phyloP scores from a whole-genome alignment of 208 protist genomes.

The Tritrichomonas foetus region DNA sequence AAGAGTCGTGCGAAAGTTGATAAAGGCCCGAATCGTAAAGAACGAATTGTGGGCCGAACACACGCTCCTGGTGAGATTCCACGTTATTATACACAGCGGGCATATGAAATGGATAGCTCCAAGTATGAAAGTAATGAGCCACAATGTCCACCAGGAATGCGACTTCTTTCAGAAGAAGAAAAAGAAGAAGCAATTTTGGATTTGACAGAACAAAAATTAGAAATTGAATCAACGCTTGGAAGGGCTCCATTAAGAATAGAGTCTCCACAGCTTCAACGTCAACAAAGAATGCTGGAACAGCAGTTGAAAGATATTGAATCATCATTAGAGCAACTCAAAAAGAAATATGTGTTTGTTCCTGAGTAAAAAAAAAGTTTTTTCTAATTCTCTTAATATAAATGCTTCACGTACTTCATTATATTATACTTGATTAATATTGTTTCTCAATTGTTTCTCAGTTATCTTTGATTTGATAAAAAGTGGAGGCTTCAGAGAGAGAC shows the following conservation, averaged over 20 bases:
- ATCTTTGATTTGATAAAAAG: too few species aligned
- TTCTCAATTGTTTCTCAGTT: too few species aligned
- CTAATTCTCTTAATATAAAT: too few species aligned
- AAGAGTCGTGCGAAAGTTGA: neutral
- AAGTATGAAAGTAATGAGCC: too few species aligned
- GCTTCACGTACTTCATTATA: too few species aligned
- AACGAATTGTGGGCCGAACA: neutral
- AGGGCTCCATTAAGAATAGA: constrained; percentile 6
- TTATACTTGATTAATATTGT: too few species aligned
- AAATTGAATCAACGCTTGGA: neutral
- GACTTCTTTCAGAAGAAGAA: neutral
- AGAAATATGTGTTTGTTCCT: constrained; percentile 30
- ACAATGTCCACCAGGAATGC: neutral
- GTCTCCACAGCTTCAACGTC: neutral
- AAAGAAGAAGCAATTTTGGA: neutral
- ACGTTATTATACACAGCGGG: neutral
- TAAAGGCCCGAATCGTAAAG: neutral
- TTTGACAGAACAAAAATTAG: neutral
- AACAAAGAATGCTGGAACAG: neutral
- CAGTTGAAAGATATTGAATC: neutral
- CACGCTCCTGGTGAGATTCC: constrained; percentile 19
- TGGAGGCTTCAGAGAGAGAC: too few species aligned
- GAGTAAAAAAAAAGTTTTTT: too few species aligned
- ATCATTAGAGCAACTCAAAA: neutral
- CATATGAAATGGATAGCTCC: neutral